Conservation (phyloP, 1,284 basidiomycete species). For the Fomitiporia mediterranea region DNA sequence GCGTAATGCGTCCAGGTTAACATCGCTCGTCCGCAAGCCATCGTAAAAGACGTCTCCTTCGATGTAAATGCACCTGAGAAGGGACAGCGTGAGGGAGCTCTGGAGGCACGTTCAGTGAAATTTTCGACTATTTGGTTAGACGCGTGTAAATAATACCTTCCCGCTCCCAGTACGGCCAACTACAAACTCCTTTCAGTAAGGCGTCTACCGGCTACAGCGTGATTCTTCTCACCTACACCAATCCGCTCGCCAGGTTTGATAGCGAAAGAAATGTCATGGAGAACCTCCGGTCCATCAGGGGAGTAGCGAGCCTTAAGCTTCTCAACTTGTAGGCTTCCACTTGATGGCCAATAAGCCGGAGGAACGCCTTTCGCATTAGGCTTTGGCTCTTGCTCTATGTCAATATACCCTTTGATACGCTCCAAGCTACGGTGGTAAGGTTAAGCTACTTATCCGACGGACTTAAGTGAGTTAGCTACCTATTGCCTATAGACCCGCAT, state of each 20-base stretch:
- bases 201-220: slow-evolving; percentile 2
- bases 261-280: slow-evolving; percentile 35
- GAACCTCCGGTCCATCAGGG: slow-evolving; percentile 31
- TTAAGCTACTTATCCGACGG: neutral
- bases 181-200: slow-evolving; percentile 22
- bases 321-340: slow-evolving; percentile 36
- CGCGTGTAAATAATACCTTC: slow-evolving; percentile 43
- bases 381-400: slow-evolving; percentile 39
- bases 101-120: neutral
- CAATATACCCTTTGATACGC: slow-evolving; percentile 38
- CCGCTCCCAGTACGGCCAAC: slow-evolving; percentile 74
- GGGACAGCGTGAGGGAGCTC: slow-evolving; percentile 32
- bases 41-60: slow-evolving; percentile 38
- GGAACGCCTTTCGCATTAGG: slow-evolving; percentile 19
- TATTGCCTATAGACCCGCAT: neutral
- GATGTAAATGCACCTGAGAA: slow-evolving; percentile 39
- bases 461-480: neutral
- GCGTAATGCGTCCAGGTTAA: slow-evolving; percentile 42
- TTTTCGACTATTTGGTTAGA: neutral
- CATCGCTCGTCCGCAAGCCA: slow-evolving; percentile 25
- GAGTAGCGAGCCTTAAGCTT: slow-evolving; percentile 25
- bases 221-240: slow-evolving; percentile 32
- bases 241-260: slow-evolving; percentile 39
- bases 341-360: slow-evolving; percentile 42
- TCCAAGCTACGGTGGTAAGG: slow-evolving; percentile 29